Conservation (phyloP, 1,139 yeast species). For the Magnusiomyces sp. region DNA sequence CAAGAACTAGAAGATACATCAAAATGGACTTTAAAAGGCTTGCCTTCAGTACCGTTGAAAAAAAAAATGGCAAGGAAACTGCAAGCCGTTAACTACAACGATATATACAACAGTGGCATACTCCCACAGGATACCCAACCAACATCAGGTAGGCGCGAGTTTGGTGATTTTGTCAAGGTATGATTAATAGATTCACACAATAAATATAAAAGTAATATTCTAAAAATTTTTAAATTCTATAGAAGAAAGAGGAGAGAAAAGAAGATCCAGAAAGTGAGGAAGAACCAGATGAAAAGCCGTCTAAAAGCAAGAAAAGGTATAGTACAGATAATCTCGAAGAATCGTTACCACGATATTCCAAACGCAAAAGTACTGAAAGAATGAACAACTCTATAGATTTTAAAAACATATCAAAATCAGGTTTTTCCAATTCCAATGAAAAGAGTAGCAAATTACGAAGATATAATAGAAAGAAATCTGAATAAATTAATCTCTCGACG, state of each 20-base stretch:
- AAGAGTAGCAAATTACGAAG: neutral
- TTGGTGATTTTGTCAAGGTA: neutral
- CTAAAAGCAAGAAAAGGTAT: too few relatives aligned
- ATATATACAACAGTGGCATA: neutral
- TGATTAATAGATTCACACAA: neutral
- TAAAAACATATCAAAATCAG: too few relatives aligned
- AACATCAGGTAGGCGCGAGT: too few relatives aligned
- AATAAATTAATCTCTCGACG: constrained; percentile 9
- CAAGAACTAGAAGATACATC: constrained; percentile 46
- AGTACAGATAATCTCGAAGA: neutral
- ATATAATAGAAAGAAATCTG: neutral
- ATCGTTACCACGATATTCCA: too few relatives aligned
- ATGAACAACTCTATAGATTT: too few relatives aligned
- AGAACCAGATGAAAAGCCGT: neutral
- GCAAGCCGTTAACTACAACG: neutral
- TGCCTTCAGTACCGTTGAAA: constrained; percentile 5
- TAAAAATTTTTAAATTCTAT: neutral
- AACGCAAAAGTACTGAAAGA: too few relatives aligned
- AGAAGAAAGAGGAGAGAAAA: constrained; percentile 1
- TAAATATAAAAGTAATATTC: constrained; percentile 8
- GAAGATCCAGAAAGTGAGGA: constrained; percentile 1
- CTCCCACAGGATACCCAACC: too few relatives aligned
- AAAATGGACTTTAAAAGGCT: constrained; percentile 46
- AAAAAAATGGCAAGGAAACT: constrained; percentile 4
- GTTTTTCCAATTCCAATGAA: too few relatives aligned